Percentiles rank a stretch among this genome's conserved stretches.
These are phyloP conservation scores for Pneumocystis jirovecii DNA, from an alignment of 1,139 yeast genomes.

Conservation along the genomic window DNA sequence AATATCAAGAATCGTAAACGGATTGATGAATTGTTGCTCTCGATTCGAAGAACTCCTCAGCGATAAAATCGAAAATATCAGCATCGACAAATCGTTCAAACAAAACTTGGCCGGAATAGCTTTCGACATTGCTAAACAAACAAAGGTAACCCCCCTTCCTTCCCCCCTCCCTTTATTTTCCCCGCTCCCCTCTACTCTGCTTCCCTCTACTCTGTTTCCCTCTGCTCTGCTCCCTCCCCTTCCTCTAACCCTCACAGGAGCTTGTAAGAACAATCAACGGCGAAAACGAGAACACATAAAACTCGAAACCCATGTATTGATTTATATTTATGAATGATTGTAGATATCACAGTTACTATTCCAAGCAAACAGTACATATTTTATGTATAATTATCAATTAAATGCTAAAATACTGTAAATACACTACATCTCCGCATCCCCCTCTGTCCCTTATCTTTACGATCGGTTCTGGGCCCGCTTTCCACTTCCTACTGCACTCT, in stretches of 20 bases:
- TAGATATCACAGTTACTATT: not conserved
- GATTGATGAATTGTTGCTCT: constrained; percentile 5
- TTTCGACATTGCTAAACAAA: constrained; percentile 89
- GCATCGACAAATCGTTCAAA: constrained; percentile 77
- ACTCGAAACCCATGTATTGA: not conserved
- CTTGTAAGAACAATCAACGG: not conserved
- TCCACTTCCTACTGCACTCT: too few species aligned
- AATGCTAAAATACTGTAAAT: too few species aligned
- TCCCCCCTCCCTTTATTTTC: not conserved
- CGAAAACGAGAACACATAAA: not conserved
- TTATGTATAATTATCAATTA: too few species aligned
- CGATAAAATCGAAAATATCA: constrained; percentile 39
- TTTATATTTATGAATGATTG: not conserved
- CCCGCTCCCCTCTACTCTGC: not conserved
- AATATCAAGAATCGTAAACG: constrained; percentile 5
- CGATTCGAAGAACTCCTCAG: constrained; percentile 5
- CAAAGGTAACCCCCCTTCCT: constrained; percentile 48
- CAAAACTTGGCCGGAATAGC: constrained; percentile 92
- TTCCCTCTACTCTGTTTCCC: not conserved
- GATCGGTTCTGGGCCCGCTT: too few species aligned
- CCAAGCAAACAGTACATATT: too few species aligned
- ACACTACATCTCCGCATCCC: too few species aligned
- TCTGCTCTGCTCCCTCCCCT: not conserved
- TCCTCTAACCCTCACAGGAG: not conserved
- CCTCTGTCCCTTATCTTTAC: too few species aligned